Conservation (phyloP, 2,329 filamentous ascomycete genomes). For the Hymenoscyphus occultus region DNA sequence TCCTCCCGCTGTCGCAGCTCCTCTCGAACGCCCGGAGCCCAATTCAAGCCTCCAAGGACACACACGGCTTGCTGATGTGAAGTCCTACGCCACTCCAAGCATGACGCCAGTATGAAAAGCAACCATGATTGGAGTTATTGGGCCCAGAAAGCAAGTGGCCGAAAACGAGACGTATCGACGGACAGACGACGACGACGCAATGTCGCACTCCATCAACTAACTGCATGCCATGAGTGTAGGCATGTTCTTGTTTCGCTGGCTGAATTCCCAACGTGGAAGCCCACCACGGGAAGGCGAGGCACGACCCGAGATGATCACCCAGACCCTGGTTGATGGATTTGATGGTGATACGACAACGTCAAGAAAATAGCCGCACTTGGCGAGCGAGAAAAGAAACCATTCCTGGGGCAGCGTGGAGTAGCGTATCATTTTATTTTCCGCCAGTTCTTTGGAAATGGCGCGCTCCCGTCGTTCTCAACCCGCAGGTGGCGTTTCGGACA, state of each 20-base stretch:
- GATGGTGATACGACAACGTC: conserved; percentile 14
- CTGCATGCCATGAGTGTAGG: conserved; percentile 12
- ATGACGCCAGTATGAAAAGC: too few relatives aligned
- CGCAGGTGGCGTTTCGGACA: background rate
- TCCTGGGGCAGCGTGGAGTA: conserved; percentile 1
- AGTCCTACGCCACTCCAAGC: too few relatives aligned
- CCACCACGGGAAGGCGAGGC: conserved; percentile 21
- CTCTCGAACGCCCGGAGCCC: background rate
- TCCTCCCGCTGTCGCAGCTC: conserved; percentile 23
- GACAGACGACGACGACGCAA: too few relatives aligned
- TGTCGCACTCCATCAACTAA: too few relatives aligned
- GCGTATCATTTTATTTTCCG: background rate
- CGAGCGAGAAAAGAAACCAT: conserved; percentile 14
- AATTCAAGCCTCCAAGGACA: background rate
- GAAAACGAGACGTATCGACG: too few relatives aligned
- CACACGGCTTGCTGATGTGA: too few relatives aligned
- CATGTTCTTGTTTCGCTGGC: conserved; percentile 12
- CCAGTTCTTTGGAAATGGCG: background rate
- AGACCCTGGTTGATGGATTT: conserved; percentile 27
- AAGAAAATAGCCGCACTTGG: conserved; percentile 24
- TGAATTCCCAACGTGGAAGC: conserved; percentile 21
- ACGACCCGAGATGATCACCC: conserved; percentile 31
- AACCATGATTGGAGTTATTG: too few relatives aligned
- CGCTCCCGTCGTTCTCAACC: background rate
- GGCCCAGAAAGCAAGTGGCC: too few relatives aligned